Evolutionary conservation across 106 monocot species (phyloP).

Genomic region (Alisma plantagoaquatica): DNA sequence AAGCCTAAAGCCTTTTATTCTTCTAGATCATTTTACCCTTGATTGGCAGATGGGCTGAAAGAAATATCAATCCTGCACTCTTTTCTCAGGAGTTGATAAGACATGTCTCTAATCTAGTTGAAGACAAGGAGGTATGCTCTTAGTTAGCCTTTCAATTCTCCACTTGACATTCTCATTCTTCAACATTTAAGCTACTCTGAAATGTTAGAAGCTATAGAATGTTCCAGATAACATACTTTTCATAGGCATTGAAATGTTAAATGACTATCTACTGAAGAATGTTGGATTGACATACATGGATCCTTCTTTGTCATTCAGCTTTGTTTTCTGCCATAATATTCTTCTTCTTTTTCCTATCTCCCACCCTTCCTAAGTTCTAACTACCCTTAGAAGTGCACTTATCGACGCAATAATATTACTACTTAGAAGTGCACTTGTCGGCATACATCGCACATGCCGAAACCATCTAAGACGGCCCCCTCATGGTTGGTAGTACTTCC

Average conservation of each 20-base stretch:
- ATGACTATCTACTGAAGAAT: not conserved
- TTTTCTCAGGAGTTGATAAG: conserved; percentile 80
- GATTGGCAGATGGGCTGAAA: conserved; percentile 77
- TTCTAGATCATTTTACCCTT: conserved; percentile 32
- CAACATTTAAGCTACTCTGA: not conserved
- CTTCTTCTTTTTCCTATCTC: too few species aligned
- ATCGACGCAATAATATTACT: too few species aligned
- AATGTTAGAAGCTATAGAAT: too few species aligned
- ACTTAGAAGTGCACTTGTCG: too few species aligned
- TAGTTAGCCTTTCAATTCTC: not conserved
- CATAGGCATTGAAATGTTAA: too few species aligned
- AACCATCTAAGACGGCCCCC: too few species aligned
- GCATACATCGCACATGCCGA: too few species aligned
- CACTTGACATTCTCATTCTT: not conserved
- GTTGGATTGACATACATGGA: not conserved
- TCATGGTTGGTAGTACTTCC: too few species aligned
- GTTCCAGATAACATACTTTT: too few species aligned
- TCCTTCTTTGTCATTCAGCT: not conserved
- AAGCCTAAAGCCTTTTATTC: conserved; percentile 21
- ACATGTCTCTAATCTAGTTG: conserved; percentile 45
- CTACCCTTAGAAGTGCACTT: too few species aligned
- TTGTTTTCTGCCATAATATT: not conserved
- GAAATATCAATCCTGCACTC: conserved; percentile 71
- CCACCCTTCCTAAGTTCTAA: too few species aligned
- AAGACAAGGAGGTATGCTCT: conserved; percentile 63